Conservation (phyloP, 805 yeast species). For the Dipodascopsis uninucleata region DNA sequence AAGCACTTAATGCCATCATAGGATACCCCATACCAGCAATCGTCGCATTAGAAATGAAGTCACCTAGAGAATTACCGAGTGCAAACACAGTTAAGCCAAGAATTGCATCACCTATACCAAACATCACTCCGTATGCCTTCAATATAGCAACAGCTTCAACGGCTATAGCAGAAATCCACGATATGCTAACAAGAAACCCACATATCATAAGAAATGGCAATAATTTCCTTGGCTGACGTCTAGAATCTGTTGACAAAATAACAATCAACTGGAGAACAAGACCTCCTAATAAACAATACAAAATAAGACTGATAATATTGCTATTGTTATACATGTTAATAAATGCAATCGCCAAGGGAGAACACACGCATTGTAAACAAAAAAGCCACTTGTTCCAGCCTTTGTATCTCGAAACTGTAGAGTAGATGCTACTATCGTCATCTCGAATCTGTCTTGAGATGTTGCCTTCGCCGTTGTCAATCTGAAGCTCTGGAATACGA, state of each 20-base stretch:
- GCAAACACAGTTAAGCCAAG: slow-evolving; percentile 88
- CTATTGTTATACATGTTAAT: slow-evolving; percentile 17
- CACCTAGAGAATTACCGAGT: slow-evolving; percentile 89
- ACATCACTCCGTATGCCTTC: slow-evolving; percentile 56
- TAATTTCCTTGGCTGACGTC: slow-evolving; percentile 10
- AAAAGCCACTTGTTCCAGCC: slow-evolving; percentile 32
- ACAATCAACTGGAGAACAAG: slow-evolving; percentile 2
- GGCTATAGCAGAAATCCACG: slow-evolving; percentile 68
- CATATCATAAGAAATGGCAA: slow-evolving; percentile 28
- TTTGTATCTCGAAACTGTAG: slow-evolving; percentile 2
- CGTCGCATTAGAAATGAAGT: slow-evolving; percentile 75
- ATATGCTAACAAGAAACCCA: slow-evolving; percentile 66
- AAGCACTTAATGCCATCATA: slow-evolving; percentile 89
- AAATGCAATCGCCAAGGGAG: slow-evolving; percentile 34
- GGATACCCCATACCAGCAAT: slow-evolving; percentile 80
- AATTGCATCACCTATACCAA: slow-evolving; percentile 67
- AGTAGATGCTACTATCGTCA: slow-evolving; percentile 25
- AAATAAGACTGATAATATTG: neutral
- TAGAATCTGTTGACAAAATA: slow-evolving; percentile 13
- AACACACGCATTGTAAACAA: slow-evolving; percentile 36
- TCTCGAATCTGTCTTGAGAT: neutral
- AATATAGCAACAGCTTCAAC: slow-evolving; percentile 64
- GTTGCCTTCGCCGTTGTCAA: slow-evolving; percentile 2
- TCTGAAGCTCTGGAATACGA: slow-evolving; percentile 5
- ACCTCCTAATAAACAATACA: slow-evolving; percentile 11